phyloP scores from a whole-genome alignment of 108 stramenopile genomes.

The Cyclotella choctawhatcheeana region DNA sequence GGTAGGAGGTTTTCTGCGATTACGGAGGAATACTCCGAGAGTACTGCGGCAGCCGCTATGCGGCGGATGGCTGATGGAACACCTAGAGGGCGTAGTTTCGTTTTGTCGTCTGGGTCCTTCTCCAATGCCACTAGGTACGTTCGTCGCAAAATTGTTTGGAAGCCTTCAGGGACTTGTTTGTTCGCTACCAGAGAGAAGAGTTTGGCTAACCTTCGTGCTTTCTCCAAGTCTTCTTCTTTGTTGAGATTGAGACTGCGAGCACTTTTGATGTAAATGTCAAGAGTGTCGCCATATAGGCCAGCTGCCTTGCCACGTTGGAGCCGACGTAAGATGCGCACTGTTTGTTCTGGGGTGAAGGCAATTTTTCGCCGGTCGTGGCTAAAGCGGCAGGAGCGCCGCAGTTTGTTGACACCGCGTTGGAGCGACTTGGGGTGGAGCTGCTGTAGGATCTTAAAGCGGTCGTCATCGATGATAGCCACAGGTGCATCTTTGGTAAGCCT shows the following conservation, averaged over 20 bases:
- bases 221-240: not conserved
- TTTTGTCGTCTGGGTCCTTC: not conserved
- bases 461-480: not conserved
- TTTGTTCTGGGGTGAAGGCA: not conserved
- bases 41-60: too few species aligned
- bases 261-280: not conserved
- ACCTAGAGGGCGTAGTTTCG: not conserved
- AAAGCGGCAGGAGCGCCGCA: not conserved
- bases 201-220: not conserved
- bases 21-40: not conserved
- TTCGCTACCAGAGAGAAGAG: not conserved
- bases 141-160: not conserved
- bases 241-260: not conserved
- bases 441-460: not conserved
- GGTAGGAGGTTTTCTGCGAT: not conserved
- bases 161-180: not conserved
- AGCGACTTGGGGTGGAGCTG: not conserved
- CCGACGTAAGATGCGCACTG: not conserved
- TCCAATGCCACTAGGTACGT: conserved; percentile 4
- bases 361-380: not conserved
- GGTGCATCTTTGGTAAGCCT: not conserved
- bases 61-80: not conserved
- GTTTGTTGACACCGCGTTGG: not conserved
- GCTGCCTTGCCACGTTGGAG: not conserved
- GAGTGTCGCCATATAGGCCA: not conserved